Evolutionary conservation across 2,329 filamentous ascomycete genomes (phyloP).

Genomic region (Penicillium sp.): DNA sequence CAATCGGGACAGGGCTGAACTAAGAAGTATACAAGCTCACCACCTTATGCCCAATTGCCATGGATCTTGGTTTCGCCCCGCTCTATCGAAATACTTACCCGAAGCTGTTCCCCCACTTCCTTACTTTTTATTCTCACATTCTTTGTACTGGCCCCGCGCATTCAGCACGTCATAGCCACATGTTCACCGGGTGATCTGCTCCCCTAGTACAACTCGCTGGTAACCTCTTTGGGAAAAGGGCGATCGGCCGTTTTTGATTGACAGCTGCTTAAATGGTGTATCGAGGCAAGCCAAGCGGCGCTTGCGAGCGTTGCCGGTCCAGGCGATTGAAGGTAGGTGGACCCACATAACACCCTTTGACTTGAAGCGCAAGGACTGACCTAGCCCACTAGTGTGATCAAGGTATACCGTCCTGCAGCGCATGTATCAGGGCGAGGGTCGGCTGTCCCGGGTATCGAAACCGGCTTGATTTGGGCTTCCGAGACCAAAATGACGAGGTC

Average conservation of each 20-base stretch:
- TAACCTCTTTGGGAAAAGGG: neutral
- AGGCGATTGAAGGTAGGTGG: conserved; percentile 12
- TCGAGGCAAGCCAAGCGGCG: conserved; percentile 12
- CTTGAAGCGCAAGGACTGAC: neutral
- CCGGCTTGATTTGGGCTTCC: conserved; percentile 1
- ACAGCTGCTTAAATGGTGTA: conserved; percentile 9
- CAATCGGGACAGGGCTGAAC: neutral
- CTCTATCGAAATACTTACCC: neutral
- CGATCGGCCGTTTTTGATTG: neutral
- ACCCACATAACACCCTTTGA: neutral
- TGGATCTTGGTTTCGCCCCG: neutral
- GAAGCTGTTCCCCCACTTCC: neutral
- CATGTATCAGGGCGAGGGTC: conserved; percentile 8
- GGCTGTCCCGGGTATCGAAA: conserved; percentile 15
- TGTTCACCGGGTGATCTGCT: neutral
- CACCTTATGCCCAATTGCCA: neutral
- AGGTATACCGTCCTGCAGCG: conserved; percentile 5
- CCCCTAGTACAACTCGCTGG: neutral
- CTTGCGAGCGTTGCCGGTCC: conserved; percentile 12
- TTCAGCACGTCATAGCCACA: neutral
- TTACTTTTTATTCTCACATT: neutral
- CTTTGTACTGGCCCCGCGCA: too few species aligned
- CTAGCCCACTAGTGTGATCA: conserved; percentile 8
- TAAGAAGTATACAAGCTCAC: neutral
- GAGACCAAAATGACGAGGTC: conserved; percentile 9